Evolutionary conservation across 2,329 filamentous ascomycete genomes (phyloP), one percentile per base, ranked within the genome.

Genomic region (Didymella pomorum): DNA sequence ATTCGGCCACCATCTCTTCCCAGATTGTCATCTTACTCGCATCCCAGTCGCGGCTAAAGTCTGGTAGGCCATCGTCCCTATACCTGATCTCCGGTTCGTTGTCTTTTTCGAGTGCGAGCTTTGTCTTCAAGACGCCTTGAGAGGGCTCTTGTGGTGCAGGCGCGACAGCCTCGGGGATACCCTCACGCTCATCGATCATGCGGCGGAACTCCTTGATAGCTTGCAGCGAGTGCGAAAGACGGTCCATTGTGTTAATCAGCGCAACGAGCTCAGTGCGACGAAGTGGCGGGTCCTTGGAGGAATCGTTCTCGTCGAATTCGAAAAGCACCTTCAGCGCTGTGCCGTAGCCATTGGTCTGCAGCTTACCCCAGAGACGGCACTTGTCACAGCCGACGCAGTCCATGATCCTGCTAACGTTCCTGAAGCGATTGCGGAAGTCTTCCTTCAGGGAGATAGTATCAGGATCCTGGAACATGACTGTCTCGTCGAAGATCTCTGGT

Each of bases 311-410:
- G 65, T 96, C 93, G 63, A 93, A 95, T 77, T 99, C 95, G 71
- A 99, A 99, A 1, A 99, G 84, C 4, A 99, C 89, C 79, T 99
- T 99, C 62, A 99, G 81, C 0, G 95, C 95, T 0, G 95, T 92
- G 48, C 95, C 95, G 74, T 97, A 98, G 2, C 95, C 95, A 12
- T 91, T 91, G 0, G 93, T 96, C 79, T 99, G 95, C 35, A 99
- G 80, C 79, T 99, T 99, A 47, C 95, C 95, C 95, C 95, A 99
- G 2, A 99, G 87, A 9, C 95, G 88, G 79, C 95, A 99, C 81
- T 99, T 99, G 80, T 99, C 95, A 78, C 95, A 99, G 43, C 95
- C 95, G 20, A 98, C 94, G 68, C 95, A 99, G 78, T 99, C 95
- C 95, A 99, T 99, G 64, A 98, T 84, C 39, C 95, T 88, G 76